phyloP scores from a whole-genome alignment of 2,329 filamentous ascomycete genomes.

The Thermomyces lanuginosus region DNA sequence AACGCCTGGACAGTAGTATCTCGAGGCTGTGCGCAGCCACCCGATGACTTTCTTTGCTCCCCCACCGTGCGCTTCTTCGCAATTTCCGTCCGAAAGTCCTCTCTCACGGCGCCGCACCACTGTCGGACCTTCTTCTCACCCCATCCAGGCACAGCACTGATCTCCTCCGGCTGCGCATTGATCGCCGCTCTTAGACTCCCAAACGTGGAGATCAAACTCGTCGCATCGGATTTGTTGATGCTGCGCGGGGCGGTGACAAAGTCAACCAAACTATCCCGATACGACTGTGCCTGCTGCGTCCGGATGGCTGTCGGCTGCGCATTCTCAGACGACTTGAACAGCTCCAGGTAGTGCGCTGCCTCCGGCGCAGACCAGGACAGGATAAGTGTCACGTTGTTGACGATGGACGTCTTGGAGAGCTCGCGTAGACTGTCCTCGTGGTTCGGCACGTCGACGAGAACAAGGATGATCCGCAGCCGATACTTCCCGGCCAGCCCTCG shows the following conservation, averaged over 20 bases:
- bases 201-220: slow-evolving; percentile 80
- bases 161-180: slow-evolving; percentile 73
- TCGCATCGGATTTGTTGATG: slow-evolving; percentile 88
- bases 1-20: no score
- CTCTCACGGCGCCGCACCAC: slow-evolving; percentile 67
- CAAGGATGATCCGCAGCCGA: slow-evolving; percentile 67
- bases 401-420: slow-evolving; percentile 75
- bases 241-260: slow-evolving; percentile 81
- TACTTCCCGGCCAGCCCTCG: slow-evolving; percentile 71
- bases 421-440: slow-evolving; percentile 83
- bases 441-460: slow-evolving; percentile 88
- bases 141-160: slow-evolving; percentile 77
- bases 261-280: slow-evolving; percentile 74
- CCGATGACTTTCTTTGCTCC: slow-evolving; percentile 9
- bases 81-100: slow-evolving; percentile 65
- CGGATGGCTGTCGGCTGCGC: slow-evolving; percentile 67
- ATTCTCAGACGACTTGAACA: slow-evolving; percentile 90
- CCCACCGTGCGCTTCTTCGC: slow-evolving; percentile 35
- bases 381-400: slow-evolving; percentile 85
- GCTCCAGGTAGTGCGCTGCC: slow-evolving; percentile 80
- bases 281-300: slow-evolving; percentile 66
- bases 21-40: slow-evolving; percentile 13
- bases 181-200: slow-evolving; percentile 74
- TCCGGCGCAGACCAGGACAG: slow-evolving; percentile 91
- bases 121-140: slow-evolving; percentile 84